phyloP scores from a whole-genome alignment of 106 monocot genomes.

The Dioscorea alata region DNA sequence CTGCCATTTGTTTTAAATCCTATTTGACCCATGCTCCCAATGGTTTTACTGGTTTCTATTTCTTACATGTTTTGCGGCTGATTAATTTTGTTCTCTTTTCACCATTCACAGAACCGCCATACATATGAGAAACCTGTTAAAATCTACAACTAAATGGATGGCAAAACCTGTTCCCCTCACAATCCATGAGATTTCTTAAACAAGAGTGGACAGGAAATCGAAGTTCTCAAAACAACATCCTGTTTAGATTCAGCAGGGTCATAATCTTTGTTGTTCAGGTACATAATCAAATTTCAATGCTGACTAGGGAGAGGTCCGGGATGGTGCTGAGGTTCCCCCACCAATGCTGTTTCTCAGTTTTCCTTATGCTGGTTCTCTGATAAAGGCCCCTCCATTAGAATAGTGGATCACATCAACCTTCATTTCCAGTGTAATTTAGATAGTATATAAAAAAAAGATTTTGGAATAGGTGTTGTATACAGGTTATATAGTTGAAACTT shows the following conservation, averaged over 20 bases:
- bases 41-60: too few relatives aligned
- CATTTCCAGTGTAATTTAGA: not conserved
- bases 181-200: too few relatives aligned
- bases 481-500: constrained; percentile 6
- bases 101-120: constrained; percentile 63
- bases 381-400: not conserved
- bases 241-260: not conserved
- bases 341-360: not conserved
- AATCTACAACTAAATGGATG: constrained; percentile 65
- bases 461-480: constrained; percentile 5
- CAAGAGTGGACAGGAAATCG: too few relatives aligned
- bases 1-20: too few relatives aligned
- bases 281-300: not conserved
- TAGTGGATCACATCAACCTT: not conserved
- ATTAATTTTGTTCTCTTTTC: too few relatives aligned
- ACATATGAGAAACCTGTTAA: constrained; percentile 91
- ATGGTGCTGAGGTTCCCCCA: not conserved
- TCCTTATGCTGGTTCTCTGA: not conserved
- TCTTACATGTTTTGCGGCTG: too few relatives aligned
- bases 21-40: not conserved
- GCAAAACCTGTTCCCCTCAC: too few relatives aligned
- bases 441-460: constrained; percentile 4
- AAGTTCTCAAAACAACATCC: too few relatives aligned
- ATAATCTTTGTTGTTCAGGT: not conserved
- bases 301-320: too few relatives aligned